Base-by-base conservation (phyloP, 768 basidiomycete genomes). In the Cystoderma amianthinum region DNA sequence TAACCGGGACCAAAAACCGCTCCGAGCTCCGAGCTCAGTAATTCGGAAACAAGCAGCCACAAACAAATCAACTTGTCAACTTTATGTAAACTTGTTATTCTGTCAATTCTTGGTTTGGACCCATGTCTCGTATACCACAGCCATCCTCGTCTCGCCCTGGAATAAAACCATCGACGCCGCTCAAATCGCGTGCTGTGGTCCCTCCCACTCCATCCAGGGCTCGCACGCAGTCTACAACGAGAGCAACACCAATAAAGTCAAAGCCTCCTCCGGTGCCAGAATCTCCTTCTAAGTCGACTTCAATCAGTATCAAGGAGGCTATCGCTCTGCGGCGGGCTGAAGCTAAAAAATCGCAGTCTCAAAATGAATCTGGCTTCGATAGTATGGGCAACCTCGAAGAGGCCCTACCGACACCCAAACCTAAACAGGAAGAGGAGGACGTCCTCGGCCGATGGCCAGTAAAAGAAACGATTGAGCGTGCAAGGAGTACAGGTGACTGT, bases 311-410 rank as follows among this genome's bases (percentile, higher is more conserved):
- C 47, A 80, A 80, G 50, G 88, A 88, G 46, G 82, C 80, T 11
- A 88, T 91, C 54, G 87, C 87, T 2, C 63, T 86, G 34, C 85
- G 76, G 46, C 70, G 87, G 32, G 85, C 87, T 0, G n/a, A n/a
- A n/a, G 84, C 80, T 0, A 87, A 82, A 63, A 89, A 86, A 52
- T 15, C 28, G 28, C 28, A 58, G 65, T 36, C 41, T 49, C 16
- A 57, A 55, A 24, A 39, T 48, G 11, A 49, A 43, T 3, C 48
- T 41, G 16, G 58, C 38, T 61, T 74, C 15, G 62, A 59, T 9
- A 59, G 56, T 15, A 50, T 80, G 28, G 78, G 78, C 48, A 76
- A 82, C 45, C 68, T 68, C 11, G 51, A 68, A 7, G 73, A 74
- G 1, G 50, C 56, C 30, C 51, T 62, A 19, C 28, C 15, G 9